phyloP scores from a whole-genome alignment of 371 early-diverging fungal species.

The Saksenaea oblongispora region DNA sequence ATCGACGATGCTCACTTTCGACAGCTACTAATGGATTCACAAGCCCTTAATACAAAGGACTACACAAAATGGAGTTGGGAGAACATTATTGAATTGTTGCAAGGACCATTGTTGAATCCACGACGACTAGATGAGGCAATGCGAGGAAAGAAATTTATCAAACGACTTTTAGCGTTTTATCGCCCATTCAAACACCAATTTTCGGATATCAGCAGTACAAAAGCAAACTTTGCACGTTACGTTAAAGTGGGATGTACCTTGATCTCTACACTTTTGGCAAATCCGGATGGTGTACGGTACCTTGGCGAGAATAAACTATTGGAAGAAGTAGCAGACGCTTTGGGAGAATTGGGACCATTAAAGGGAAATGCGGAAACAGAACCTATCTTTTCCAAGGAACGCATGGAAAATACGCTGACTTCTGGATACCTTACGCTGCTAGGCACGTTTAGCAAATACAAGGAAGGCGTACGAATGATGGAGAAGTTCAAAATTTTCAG shows the following conservation, averaged over 20 bases:
- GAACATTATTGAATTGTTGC: conserved; percentile 69
- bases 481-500: conserved; percentile 82
- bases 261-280: conserved; percentile 58
- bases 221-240: conserved; percentile 50
- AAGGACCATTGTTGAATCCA: conserved; percentile 75
- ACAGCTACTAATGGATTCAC: conserved; percentile 67
- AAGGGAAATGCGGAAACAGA: conserved; percentile 50
- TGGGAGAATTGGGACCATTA: conserved; percentile 72
- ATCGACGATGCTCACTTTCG: conserved; percentile 79
- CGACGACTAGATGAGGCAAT: conserved; percentile 79
- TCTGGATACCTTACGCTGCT: conserved; percentile 82
- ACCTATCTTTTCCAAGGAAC: conserved; percentile 76
- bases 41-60: conserved; percentile 77
- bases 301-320: conserved; percentile 70
- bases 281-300: conserved; percentile 70
- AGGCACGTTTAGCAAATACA: conserved; percentile 63
- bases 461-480: conserved; percentile 69
- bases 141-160: conserved; percentile 74
- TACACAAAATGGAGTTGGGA: conserved; percentile 87
- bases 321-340: conserved; percentile 66
- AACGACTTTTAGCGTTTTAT: conserved; percentile 76
- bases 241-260: conserved; percentile 69
- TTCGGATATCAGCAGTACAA: conserved; percentile 62
- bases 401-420: conserved; percentile 73
- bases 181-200: conserved; percentile 77